Percentiles rank a stretch among this genome's conserved stretches.
phyloP scores from a whole-genome alignment of 345 rosid species.

The Noccaea bulbosa region DNA sequence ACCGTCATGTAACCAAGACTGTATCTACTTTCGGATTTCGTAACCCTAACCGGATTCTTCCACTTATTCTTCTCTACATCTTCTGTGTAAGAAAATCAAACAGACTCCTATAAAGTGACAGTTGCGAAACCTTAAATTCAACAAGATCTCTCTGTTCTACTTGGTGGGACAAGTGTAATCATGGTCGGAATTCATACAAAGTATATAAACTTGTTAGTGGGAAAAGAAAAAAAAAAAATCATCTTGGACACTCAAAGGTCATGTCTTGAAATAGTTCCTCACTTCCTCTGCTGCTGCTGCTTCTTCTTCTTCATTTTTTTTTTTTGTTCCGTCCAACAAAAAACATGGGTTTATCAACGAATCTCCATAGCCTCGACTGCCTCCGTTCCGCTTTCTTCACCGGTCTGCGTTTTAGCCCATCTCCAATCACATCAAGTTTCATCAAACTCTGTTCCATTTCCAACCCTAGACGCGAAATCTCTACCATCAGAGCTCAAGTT shows the following conservation, averaged over 20 bases:
- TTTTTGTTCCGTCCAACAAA: background rate
- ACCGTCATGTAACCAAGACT: background rate
- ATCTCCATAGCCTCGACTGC: slow-evolving; percentile 56
- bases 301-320: no score
- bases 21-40: background rate
- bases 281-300: no score
- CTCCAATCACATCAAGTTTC: slow-evolving; percentile 39
- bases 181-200: no score
- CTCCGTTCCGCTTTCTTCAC: slow-evolving; percentile 66
- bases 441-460: slow-evolving; percentile 42
- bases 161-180: no score
- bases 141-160: no score
- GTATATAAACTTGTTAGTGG: no score
- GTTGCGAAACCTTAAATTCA: background rate
- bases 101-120: background rate
- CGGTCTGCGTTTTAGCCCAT: slow-evolving; percentile 32
- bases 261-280: no score
- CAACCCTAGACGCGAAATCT: slow-evolving; percentile 34
- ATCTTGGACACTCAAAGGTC: no score
- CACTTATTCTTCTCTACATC: background rate
- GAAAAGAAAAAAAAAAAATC: no score
- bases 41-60: slow-evolving; percentile 17
- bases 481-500: slow-evolving; percentile 46
- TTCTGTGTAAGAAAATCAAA: background rate
- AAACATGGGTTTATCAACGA: slow-evolving; percentile 66